phyloP scores from a whole-genome alignment of 768 basidiomycete genomes.

The Tricholoma terreum region DNA sequence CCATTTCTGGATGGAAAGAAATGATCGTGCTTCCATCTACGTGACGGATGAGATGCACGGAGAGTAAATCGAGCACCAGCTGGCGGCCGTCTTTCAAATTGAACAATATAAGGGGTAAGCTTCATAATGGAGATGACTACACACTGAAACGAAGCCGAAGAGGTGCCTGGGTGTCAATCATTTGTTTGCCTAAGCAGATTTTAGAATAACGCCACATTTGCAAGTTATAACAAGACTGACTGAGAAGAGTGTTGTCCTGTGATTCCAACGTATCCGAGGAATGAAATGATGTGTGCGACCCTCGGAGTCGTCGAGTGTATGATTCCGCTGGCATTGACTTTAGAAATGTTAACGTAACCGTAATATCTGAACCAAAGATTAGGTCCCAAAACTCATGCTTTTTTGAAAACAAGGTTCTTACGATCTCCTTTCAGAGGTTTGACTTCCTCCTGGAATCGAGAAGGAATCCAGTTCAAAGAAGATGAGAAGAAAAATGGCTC shows the following conservation, averaged over 20 bases:
- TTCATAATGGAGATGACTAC: background rate
- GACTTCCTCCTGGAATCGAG: constrained; percentile 55
- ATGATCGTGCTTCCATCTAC: constrained; percentile 46
- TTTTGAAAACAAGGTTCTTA: constrained; percentile 25
- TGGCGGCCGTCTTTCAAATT: constrained; percentile 21
- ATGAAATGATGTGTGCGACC: constrained; percentile 1
- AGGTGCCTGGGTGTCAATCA: constrained; percentile 42
- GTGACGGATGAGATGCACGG: constrained; percentile 47
- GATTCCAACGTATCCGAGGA: constrained; percentile 7
- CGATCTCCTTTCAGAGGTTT: constrained; percentile 45
- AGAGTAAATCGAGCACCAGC: constrained; percentile 45
- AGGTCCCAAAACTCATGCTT: background rate
- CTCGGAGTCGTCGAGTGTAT: constrained; percentile 3
- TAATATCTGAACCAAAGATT: constrained; percentile 44
- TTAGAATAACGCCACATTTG: background rate
- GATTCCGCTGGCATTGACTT: constrained; percentile 35
- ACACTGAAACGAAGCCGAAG: constrained; percentile 31
- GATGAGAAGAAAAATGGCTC: constrained; percentile 71
- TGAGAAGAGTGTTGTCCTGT: constrained; percentile 15
- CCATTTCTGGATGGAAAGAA: constrained; percentile 43
- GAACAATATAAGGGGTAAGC: background rate
- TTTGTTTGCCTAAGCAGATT: constrained; percentile 20
- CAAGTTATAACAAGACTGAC: constrained; percentile 4
- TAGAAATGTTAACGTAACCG: constrained; percentile 53
- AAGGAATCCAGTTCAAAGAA: constrained; percentile 65